Conservation (phyloP, 2,329 filamentous ascomycete species). For the Fusarium bulbicola region DNA sequence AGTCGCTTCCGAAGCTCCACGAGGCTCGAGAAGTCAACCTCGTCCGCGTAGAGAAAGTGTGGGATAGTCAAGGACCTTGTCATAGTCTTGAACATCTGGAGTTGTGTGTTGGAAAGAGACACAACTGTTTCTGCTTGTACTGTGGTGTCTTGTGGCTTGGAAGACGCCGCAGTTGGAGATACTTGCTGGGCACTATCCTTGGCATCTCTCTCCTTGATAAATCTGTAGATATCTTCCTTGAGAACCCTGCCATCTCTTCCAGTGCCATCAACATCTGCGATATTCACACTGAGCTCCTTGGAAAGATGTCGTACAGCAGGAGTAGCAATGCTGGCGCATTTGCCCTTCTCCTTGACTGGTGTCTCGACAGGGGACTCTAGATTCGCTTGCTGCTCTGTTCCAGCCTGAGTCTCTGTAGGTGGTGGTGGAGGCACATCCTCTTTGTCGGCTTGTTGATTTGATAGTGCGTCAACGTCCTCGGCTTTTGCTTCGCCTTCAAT, state of each 20-base stretch:
- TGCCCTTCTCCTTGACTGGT: constrained; percentile 59
- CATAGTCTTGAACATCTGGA: constrained; percentile 98
- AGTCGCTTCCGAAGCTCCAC: constrained; percentile 77
- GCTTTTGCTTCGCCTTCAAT: constrained; percentile 78
- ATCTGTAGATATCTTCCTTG: constrained; percentile 89
- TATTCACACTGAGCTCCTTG: constrained; percentile 81
- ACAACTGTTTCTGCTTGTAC: constrained; percentile 74
- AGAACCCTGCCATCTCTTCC: constrained; percentile 90
- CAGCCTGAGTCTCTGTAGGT: constrained; percentile 18
- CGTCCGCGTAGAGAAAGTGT: constrained; percentile 94
- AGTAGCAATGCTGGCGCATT: constrained; percentile 81
- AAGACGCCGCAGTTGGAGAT: constrained; percentile 37
- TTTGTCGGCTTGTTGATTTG: constrained; percentile 45
- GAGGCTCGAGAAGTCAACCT: constrained; percentile 82
- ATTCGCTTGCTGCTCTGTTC: constrained; percentile 7
- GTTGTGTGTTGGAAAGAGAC: constrained; percentile 80
- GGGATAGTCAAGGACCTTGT: constrained; percentile 90
- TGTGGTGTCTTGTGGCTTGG: constrained; percentile 40
- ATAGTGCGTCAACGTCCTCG: constrained; percentile 48
- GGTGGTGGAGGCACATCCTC: constrained; percentile 40
- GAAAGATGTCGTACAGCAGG: constrained; percentile 90
- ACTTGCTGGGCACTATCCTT: constrained; percentile 32
- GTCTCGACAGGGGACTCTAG: constrained; percentile 1
- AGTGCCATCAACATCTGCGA: constrained; percentile 81
- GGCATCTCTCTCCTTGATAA: constrained; percentile 64